A percentile compares a stretch with the other conserved stretches of the same genome.
Conservation (phyloP, 371 early-diverging fungal genomes). For the Neoconidiobolus thromboides region DNA sequence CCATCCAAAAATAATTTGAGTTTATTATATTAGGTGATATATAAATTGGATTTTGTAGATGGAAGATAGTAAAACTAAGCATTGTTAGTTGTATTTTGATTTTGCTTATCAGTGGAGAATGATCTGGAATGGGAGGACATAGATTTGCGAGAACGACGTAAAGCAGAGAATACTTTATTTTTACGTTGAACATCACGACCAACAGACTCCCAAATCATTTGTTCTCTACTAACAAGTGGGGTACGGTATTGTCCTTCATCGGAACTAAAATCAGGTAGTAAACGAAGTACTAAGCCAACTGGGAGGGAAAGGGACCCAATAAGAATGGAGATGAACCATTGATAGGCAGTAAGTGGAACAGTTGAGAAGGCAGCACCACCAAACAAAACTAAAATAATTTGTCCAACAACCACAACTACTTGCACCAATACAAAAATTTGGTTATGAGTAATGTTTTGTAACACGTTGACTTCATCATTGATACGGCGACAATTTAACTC, state of each 20-base stretch:
- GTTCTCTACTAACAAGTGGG: conserved; percentile 23
- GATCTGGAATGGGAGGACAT: neutral
- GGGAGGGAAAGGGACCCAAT: conserved; percentile 47
- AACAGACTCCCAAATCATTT: conserved; percentile 29
- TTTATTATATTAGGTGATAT: no score
- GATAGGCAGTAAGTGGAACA: conserved; percentile 18
- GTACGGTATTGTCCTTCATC: conserved; percentile 18
- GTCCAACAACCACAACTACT: conserved; percentile 26
- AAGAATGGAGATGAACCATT: conserved; percentile 47
- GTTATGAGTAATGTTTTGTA: conserved; percentile 30
- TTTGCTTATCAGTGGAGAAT: no score
- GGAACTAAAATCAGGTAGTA: conserved; percentile 23
- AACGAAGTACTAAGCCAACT: conserved; percentile 42
- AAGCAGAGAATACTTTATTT: conserved; percentile 17
- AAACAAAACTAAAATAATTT: conserved; percentile 34
- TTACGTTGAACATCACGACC: conserved; percentile 24
- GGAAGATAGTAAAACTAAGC: no score
- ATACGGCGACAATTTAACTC: conserved; percentile 50
- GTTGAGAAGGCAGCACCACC: conserved; percentile 42
- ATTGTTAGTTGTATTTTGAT: no score
- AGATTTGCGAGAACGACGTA: conserved; percentile 13
- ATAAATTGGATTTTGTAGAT: no score
- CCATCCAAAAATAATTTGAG: no score
- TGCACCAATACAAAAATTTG: conserved; percentile 35
- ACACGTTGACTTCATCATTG: conserved; percentile 38